Conservation (phyloP, 257 asterid species). For the Craterostigma plantagineum region DNA sequence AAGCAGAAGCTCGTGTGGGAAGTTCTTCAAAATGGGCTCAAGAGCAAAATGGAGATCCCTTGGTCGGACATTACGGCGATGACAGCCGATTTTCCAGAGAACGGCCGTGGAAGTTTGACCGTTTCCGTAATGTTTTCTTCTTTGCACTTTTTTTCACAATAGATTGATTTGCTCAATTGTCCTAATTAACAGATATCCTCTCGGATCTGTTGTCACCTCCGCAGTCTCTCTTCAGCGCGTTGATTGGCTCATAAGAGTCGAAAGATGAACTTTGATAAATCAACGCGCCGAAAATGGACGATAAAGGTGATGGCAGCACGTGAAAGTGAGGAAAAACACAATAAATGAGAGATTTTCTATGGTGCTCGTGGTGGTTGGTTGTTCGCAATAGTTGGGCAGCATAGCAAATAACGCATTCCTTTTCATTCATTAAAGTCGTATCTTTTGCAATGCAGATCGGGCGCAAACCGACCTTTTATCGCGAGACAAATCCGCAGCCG, state of each 20-base stretch:
- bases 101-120: slow-evolving; percentile 38
- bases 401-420: too few relatives aligned
- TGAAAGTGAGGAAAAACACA: too few relatives aligned
- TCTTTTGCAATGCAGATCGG: slow-evolving; percentile 30
- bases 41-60: slow-evolving; percentile 76
- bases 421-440: not conserved
- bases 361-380: too few relatives aligned
- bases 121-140: slow-evolving; percentile 33
- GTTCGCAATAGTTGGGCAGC: too few relatives aligned
- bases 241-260: too few relatives aligned
- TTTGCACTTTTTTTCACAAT: not conserved
- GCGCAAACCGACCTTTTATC: slow-evolving; percentile 50
- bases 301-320: too few relatives aligned
- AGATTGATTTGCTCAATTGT: not conserved
- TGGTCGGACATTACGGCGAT: slow-evolving; percentile 66
- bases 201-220: too few relatives aligned
- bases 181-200: too few relatives aligned
- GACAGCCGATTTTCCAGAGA: slow-evolving; percentile 49
- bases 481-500: slow-evolving; percentile 82
- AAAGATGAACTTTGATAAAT: too few relatives aligned
- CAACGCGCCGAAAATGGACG: too few relatives aligned
- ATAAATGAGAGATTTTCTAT: too few relatives aligned
- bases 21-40: slow-evolving; percentile 67
- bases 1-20: slow-evolving; percentile 94
- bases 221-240: too few relatives aligned